phyloP scores from a whole-genome alignment of 345 rosid genomes.

The Odontarrhena argentea region DNA sequence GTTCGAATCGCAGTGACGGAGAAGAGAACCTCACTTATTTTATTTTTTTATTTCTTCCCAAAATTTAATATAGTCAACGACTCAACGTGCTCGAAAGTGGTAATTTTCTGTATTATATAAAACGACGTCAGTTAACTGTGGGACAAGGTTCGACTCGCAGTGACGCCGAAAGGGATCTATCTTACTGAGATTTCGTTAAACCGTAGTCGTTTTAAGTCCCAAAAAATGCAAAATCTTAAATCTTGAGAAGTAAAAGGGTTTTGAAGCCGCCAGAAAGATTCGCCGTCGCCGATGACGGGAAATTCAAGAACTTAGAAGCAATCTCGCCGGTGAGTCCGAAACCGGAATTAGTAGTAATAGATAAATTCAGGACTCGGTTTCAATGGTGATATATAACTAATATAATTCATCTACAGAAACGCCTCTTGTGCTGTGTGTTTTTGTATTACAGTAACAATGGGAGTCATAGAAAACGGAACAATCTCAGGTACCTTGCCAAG shows the following conservation, averaged over 20 bases:
- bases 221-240: not conserved
- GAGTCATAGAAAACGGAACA: constrained; percentile 64
- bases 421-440: no score
- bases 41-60: constrained; percentile 2
- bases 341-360: not conserved
- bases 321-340: constrained; percentile 25
- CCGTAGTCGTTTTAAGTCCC: not conserved
- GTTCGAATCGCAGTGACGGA: constrained; percentile 58
- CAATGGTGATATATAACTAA: no score
- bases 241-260: constrained; percentile 20
- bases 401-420: no score
- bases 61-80: constrained; percentile 23
- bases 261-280: constrained; percentile 31
- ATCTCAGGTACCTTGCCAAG: constrained; percentile 69
- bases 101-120: not conserved
- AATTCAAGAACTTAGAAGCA: no score
- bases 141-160: not conserved
- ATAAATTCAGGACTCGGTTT: not conserved
- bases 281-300: constrained; percentile 40
- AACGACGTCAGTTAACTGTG: not conserved
- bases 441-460: constrained; percentile 47
- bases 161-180: not conserved
- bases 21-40: not conserved
- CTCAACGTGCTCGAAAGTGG: constrained; percentile 23
- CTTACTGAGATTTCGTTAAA: not conserved